Conservation (phyloP, 208 protist species). For the Strigomonas galati region DNA sequence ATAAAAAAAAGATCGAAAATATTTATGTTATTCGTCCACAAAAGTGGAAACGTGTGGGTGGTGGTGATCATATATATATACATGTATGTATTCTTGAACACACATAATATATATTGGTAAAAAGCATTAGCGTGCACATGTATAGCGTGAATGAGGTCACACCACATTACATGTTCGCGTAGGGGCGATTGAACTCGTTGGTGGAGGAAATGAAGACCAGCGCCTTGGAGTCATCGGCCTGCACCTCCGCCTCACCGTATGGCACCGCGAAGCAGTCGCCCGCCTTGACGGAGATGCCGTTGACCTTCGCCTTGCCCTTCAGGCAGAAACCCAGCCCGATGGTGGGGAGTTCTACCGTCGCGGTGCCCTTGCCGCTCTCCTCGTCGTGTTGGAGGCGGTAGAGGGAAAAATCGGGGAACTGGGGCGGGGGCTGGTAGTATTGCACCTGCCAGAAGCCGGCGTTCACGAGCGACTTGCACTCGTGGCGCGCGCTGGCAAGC, state of each 20-base stretch:
- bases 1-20: too few species aligned
- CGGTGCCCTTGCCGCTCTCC: constrained; percentile 21
- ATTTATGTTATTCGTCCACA: too few species aligned
- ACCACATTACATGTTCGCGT: constrained; percentile 29
- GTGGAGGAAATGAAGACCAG: constrained; percentile 85
- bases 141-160: too few species aligned
- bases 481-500: constrained; percentile 49
- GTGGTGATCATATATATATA: too few species aligned
- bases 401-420: constrained; percentile 85
- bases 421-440: constrained; percentile 69
- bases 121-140: too few species aligned
- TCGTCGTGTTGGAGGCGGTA: constrained; percentile 67
- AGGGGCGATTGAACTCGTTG: constrained; percentile 32
- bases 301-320: constrained; percentile 60
- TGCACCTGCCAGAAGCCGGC: constrained; percentile 68
- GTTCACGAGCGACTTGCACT: constrained; percentile 28
- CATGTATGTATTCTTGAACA: too few species aligned
- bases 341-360: constrained; percentile 58
- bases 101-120: too few species aligned
- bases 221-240: constrained; percentile 43
- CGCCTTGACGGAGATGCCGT: constrained; percentile 48
- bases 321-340: constrained; percentile 87
- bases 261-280: constrained; percentile 83
- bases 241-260: constrained; percentile 53
- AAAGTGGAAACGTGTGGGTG: too few species aligned